Evolutionary conservation across 306 rosid genomes (phyloP).

Genomic region (Medicago arabica): DNA sequence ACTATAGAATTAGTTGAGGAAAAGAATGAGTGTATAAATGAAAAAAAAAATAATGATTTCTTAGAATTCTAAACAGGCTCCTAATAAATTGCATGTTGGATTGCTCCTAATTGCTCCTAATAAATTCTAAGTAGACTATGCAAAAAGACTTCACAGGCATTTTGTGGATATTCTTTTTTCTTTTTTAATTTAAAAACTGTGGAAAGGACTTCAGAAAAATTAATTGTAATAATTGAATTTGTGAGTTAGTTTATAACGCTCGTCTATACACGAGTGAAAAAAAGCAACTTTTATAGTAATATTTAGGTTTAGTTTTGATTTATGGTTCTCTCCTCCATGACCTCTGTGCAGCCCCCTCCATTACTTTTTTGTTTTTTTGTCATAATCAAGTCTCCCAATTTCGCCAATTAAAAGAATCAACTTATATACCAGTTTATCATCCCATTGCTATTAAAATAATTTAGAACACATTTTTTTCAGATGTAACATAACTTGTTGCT

Average conservation of each 20-base stretch:
- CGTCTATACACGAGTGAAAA: not conserved
- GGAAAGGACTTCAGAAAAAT: conserved; percentile 16
- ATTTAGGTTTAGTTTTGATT: not conserved
- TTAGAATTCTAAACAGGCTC: conserved; percentile 23
- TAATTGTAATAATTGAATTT: conserved; percentile 3
- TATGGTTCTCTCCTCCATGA: not conserved
- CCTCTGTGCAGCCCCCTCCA: not conserved
- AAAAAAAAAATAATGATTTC: conserved; percentile 9
- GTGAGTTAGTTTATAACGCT: not conserved
- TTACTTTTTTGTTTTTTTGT: not conserved
- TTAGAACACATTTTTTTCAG: not conserved
- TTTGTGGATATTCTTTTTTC: conserved; percentile 15
- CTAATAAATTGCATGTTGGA: conserved; percentile 6
- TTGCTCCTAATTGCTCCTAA: not conserved
- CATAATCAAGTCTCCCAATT: not conserved
- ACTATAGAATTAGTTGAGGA: conserved; percentile 5
- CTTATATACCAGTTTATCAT: not conserved
- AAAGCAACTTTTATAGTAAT: not conserved
- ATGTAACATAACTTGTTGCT: not conserved
- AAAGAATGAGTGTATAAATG: conserved; percentile 15
- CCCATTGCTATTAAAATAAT: not conserved
- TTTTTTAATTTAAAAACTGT: not conserved
- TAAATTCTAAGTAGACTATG: no score
- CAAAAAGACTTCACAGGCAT: conserved; percentile 5
- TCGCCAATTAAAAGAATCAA: not conserved